phyloP scores from a whole-genome alignment of 2,329 filamentous ascomycete species.

The Coniella lustricola region DNA sequence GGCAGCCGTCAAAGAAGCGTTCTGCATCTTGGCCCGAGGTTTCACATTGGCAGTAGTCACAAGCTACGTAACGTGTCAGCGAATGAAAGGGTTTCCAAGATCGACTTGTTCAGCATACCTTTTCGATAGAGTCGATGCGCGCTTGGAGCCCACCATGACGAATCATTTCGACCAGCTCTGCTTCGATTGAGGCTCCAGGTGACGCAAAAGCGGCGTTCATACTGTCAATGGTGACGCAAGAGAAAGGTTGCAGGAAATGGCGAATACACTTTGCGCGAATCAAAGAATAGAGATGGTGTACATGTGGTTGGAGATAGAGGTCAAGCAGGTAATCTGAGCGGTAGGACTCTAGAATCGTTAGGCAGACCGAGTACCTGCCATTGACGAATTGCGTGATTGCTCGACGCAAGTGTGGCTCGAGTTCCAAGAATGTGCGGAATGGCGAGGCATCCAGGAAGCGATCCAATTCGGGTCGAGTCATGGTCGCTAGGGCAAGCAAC shows the following conservation, averaged over 20 bases:
- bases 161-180: constrained; percentile 76
- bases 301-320: constrained; percentile 70
- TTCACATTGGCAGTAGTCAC: constrained; percentile 66
- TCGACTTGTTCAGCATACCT: constrained; percentile 35
- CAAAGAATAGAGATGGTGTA: constrained; percentile 60
- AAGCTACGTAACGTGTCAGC: constrained; percentile 37
- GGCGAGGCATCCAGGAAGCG: constrained; percentile 70
- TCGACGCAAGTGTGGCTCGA: constrained; percentile 89
- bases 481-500: constrained; percentile 81
- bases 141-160: constrained; percentile 63
- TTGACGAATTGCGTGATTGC: constrained; percentile 85
- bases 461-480: constrained; percentile 67
- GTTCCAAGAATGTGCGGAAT: constrained; percentile 83
- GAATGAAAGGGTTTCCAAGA: neutral
- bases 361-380: constrained; percentile 79
- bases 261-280: constrained; percentile 90
- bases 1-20: constrained; percentile 59
- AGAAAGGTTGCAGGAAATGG: constrained; percentile 89
- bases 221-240: constrained; percentile 71
- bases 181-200: constrained; percentile 55
- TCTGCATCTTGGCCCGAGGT: constrained; percentile 62
- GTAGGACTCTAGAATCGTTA: constrained; percentile 75
- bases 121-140: constrained; percentile 76
- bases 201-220: constrained; percentile 71
- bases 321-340: constrained; percentile 85